Evolutionary conservation across 805 yeast genomes (phyloP).

Genomic region (Wickerhamomyces alni): DNA sequence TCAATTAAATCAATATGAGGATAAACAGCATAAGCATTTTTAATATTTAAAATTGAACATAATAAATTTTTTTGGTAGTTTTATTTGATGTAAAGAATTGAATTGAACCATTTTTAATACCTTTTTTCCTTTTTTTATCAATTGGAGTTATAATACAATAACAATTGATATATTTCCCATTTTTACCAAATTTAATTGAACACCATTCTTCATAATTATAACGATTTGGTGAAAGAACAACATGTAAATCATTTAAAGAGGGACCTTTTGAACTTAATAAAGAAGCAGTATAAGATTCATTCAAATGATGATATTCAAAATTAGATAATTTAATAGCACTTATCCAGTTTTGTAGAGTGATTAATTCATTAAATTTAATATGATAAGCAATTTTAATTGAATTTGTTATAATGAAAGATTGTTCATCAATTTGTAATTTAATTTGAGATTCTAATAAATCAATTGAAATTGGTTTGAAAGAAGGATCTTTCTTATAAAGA

Average conservation of each 20-base stretch:
- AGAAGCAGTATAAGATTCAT: constrained; percentile 63
- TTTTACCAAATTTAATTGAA: constrained; percentile 51
- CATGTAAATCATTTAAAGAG: constrained; percentile 50
- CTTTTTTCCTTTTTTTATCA: constrained; percentile 19
- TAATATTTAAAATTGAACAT: constrained; percentile 39
- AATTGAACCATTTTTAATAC: constrained; percentile 40
- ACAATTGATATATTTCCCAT: constrained; percentile 55
- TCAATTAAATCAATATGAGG: constrained; percentile 55
- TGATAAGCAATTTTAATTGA: constrained; percentile 15
- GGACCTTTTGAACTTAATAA: constrained; percentile 53
- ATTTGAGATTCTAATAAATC: constrained; percentile 15
- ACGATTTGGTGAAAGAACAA: constrained; percentile 44
- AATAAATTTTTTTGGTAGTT: constrained; percentile 43
- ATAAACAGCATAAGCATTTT: constrained; percentile 47
- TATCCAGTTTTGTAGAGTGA: constrained; percentile 29
- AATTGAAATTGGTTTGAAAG: constrained; percentile 35
- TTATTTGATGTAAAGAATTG: constrained; percentile 47
- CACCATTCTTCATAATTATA: constrained; percentile 54
- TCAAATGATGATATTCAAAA: constrained; percentile 50
- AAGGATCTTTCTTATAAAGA: constrained; percentile 34
- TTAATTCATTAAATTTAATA: constrained; percentile 12
- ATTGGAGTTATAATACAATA: constrained; percentile 44
- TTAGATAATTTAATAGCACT: constrained; percentile 47
- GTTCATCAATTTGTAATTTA: constrained; percentile 2
- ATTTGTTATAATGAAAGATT: constrained; percentile 8